A percentile compares a stretch with the other conserved stretches of the same genome.
These are phyloP conservation scores for Fusarium sp. DNA, from an alignment of 2,329 filamentous ascomycete species.

Conservation along the genomic window DNA sequence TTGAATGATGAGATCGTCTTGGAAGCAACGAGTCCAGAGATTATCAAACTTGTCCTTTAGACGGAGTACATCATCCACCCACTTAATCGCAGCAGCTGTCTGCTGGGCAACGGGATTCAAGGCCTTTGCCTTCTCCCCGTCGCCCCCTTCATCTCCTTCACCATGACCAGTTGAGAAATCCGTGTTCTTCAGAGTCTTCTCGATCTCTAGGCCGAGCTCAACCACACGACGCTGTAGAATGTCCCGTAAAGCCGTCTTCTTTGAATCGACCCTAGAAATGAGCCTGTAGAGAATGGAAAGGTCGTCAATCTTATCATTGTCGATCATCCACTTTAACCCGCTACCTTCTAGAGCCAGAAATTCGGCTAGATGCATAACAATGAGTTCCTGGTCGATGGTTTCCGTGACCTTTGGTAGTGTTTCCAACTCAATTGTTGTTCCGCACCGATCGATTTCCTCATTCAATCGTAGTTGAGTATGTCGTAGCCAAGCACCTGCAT, in stretches of 20 bases:
- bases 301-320: slow-evolving; percentile 86
- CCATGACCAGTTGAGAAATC: slow-evolving; percentile 63
- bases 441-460: slow-evolving; percentile 87
- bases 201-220: slow-evolving; percentile 86
- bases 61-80: slow-evolving; percentile 91
- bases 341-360: slow-evolving; percentile 88
- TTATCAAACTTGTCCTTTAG: slow-evolving; percentile 92
- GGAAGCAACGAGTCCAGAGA: slow-evolving; percentile 81
- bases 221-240: slow-evolving; percentile 82
- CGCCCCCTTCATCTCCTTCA: slow-evolving; percentile 64
- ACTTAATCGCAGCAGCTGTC: slow-evolving; percentile 89
- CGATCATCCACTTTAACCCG: slow-evolving; percentile 90
- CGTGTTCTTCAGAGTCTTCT: slow-evolving; percentile 73
- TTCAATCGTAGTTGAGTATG: slow-evolving; percentile 80
- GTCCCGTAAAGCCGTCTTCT: slow-evolving; percentile 78
- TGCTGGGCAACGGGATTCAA: slow-evolving; percentile 76
- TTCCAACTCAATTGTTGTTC: slow-evolving; percentile 81
- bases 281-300: slow-evolving; percentile 86
- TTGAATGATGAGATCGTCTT: slow-evolving; percentile 82
- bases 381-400: slow-evolving; percentile 86
- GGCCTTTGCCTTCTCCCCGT: slow-evolving; percentile 55
- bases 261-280: slow-evolving; percentile 81
- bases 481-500: slow-evolving; percentile 86
- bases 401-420: slow-evolving; percentile 80
- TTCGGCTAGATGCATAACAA: slow-evolving; percentile 82